Conservation (phyloP, 441 rosid genomes). For the Macaranga tanarius region DNA sequence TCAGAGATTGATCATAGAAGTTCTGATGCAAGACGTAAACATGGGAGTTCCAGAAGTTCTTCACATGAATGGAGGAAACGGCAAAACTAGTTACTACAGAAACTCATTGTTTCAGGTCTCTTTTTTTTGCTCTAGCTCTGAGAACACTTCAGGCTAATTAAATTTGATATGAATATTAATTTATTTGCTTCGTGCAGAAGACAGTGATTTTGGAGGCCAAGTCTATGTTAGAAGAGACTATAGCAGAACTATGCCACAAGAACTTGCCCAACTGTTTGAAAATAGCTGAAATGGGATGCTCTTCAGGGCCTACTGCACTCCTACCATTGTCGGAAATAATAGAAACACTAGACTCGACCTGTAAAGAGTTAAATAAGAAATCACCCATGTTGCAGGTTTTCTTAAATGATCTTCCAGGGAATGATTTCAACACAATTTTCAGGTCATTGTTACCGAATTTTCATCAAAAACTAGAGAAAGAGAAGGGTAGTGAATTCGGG, state of each 20-base stretch:
- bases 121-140: no score
- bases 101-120: conserved; percentile 14
- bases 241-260: neutral
- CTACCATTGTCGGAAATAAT: conserved; percentile 17
- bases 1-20: no score
- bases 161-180: neutral
- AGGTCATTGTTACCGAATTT: conserved; percentile 16
- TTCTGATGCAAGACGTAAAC: no score
- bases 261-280: conserved; percentile 13
- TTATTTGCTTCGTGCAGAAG: neutral
- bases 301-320: conserved; percentile 28
- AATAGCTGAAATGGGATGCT: conserved; percentile 26
- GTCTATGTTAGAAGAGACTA: conserved; percentile 10
- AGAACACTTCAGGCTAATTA: no score
- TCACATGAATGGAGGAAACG: conserved; percentile 16
- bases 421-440: conserved; percentile 27
- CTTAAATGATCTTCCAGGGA: conserved; percentile 28
- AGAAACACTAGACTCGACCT: neutral
- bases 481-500: neutral
- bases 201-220: conserved; percentile 11
- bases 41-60: conserved; percentile 15
- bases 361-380: neutral
- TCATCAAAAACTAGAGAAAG: conserved; percentile 1
- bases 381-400: conserved; percentile 22
- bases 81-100: conserved; percentile 12